These are phyloP conservation scores for Candida sakaeoensis DNA, from an alignment of 805 yeast genomes.

Conservation along the genomic window DNA sequence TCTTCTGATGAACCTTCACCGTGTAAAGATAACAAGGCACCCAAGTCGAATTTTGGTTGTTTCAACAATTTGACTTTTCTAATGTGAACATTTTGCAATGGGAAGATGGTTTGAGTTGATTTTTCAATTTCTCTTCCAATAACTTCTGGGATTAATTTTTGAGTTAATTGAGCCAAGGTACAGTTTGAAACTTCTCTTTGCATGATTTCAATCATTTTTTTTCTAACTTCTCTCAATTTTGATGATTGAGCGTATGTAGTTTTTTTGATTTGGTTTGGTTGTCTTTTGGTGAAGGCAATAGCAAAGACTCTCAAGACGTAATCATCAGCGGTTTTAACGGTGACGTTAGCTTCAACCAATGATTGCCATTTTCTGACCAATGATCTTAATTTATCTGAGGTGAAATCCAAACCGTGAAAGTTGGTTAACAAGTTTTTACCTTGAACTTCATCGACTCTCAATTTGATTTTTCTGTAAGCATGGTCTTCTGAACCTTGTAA, in stretches of 20 bases:
- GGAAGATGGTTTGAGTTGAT: conserved; percentile 91
- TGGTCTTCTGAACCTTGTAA: conserved; percentile 98
- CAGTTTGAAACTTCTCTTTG: conserved; percentile 93
- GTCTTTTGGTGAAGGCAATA: conserved; percentile 98
- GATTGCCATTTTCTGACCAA: conserved; percentile 99
- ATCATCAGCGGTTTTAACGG: conserved; percentile 97
- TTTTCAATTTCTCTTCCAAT: conserved; percentile 98
- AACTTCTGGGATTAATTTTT: conserved; percentile 97
- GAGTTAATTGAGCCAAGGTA: conserved; percentile 93
- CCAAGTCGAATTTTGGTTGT: conserved; percentile 98
- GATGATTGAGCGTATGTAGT: conserved; percentile 97
- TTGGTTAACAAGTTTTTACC: conserved; percentile 98
- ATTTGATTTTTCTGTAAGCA: conserved; percentile 94
- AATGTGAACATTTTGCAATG: conserved; percentile 97
- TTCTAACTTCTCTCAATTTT: conserved; percentile 95
- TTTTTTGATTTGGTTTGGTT: conserved; percentile 95
- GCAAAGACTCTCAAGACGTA: conserved; percentile 94
- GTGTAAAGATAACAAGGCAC: conserved; percentile 93
- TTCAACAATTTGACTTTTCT: conserved; percentile 98
- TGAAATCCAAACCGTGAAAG: conserved; percentile 99
- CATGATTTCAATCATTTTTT: conserved; percentile 94
- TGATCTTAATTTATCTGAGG: conserved; percentile 95
- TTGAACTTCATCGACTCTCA: conserved; percentile 98
- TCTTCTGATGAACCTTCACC: conserved; percentile 89
- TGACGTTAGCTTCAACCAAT: conserved; percentile 94